A percentile compares a stretch with the other conserved stretches of the same genome.
phyloP scores from a whole-genome alignment of 805 yeast species.

The Middelhovenomyces tepae region DNA sequence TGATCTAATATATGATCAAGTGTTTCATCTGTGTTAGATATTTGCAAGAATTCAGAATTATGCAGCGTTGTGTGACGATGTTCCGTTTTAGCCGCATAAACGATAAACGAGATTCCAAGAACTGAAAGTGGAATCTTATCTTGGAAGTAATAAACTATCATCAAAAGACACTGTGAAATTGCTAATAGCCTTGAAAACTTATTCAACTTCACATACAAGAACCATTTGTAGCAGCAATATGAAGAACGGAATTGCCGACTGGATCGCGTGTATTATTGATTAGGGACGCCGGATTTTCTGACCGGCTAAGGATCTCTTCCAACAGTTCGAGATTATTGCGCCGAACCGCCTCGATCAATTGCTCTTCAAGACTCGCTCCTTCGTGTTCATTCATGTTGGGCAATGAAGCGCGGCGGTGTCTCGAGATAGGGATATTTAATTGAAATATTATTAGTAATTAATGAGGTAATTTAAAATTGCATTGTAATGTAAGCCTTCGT shows the following conservation, averaged over 20 bases:
- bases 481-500: neutral
- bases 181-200: too few species aligned
- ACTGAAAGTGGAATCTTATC: too few species aligned
- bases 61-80: too few species aligned
- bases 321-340: conserved; percentile 78
- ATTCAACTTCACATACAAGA: conserved; percentile 42
- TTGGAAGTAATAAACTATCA: too few species aligned
- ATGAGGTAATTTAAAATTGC: neutral
- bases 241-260: conserved; percentile 72
- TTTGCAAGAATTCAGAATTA: too few species aligned
- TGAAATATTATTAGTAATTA: neutral
- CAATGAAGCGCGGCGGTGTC: too few species aligned
- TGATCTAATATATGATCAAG: conserved; percentile 74
- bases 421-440: too few species aligned
- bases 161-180: too few species aligned
- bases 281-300: conserved; percentile 27
- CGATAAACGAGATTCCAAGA: too few species aligned
- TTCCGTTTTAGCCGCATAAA: too few species aligned
- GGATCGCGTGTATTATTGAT: conserved; percentile 69
- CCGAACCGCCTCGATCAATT: conserved; percentile 77
- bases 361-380: conserved; percentile 75
- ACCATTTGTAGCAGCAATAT: conserved; percentile 73
- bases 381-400: too few species aligned
- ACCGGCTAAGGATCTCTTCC: conserved; percentile 41
- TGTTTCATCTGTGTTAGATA: conserved; percentile 50